These are phyloP conservation scores for Chrysochromulina tobinii DNA, from an alignment of 78 protist genomes.

Conservation along the genomic window DNA sequence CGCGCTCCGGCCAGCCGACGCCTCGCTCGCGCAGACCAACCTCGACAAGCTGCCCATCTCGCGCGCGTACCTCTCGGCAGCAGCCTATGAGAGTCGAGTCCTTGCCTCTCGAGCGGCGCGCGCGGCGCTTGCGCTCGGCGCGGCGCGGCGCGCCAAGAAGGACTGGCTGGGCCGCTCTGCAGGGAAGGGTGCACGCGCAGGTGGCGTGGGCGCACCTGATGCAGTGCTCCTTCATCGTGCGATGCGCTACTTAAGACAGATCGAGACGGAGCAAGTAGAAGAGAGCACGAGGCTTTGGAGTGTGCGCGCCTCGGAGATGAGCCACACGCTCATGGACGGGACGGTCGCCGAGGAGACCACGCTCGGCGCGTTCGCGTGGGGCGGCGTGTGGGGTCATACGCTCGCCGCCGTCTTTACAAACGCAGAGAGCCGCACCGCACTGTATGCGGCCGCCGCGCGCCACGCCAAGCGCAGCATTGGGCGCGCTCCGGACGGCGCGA, in stretches of 20 bases:
- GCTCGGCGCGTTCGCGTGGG: conserved; percentile 28
- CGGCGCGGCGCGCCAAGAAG: neutral
- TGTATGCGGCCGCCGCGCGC: neutral
- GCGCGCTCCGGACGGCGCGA: neutral
- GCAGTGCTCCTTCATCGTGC: neutral
- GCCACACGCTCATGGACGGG: neutral
- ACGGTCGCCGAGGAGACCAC: neutral
- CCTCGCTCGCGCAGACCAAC: neutral
- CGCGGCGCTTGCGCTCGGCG: neutral
- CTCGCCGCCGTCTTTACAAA: neutral
- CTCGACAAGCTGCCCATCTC: conserved; percentile 13
- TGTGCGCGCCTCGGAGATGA: neutral
- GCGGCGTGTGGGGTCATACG: neutral
- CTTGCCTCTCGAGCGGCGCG: neutral
- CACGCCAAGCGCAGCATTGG: neutral
- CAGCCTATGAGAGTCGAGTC: too few species aligned
- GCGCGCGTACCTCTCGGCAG: neutral
- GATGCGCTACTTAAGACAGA: neutral
- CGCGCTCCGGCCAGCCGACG: neutral
- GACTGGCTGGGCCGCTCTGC: neutral
- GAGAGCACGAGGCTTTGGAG: neutral
- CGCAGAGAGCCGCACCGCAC: neutral
- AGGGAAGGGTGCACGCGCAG: neutral
- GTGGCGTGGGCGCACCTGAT: neutral
- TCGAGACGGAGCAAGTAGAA: neutral